Percentiles rank a stretch among this genome's conserved stretches.
Evolutionary conservation across 345 rosid species (phyloP).

Genomic region (Acer saccharum): DNA sequence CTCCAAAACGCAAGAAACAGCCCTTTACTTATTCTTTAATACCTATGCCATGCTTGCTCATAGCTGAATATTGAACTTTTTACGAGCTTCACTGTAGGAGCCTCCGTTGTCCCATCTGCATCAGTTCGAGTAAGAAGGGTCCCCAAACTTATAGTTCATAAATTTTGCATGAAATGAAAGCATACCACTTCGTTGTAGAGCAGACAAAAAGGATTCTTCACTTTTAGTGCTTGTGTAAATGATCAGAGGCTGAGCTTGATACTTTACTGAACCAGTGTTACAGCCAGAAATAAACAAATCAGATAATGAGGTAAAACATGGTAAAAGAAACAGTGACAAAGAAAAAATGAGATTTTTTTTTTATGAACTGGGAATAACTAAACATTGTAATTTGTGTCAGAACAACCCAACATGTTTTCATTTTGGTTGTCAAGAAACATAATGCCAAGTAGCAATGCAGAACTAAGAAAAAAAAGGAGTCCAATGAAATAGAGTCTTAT

Average conservation of each 20-base stretch:
- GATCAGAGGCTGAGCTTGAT: constrained; percentile 76
- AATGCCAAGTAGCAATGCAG: neutral
- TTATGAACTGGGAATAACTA: neutral
- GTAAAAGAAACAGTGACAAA: neutral
- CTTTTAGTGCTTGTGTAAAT: constrained; percentile 94
- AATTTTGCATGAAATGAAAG: constrained; percentile 19
- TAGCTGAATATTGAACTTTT: constrained; percentile 95
- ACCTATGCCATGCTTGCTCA: constrained; percentile 99
- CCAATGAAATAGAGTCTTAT: constrained; percentile 21
- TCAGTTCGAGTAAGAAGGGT: constrained; percentile 30
- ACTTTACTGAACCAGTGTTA: constrained; percentile 57
- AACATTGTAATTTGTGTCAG: neutral
- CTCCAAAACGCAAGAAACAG: constrained; percentile 4
- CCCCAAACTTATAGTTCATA: constrained; percentile 16
- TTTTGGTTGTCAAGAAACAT: neutral
- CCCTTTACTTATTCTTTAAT: constrained; percentile 18
- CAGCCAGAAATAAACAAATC: constrained; percentile 18
- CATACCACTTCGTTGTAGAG: constrained; percentile 80
- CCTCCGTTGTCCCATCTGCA: constrained; percentile 69
- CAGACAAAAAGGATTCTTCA: constrained; percentile 82
- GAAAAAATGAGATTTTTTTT: neutral
- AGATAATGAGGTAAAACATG: constrained; percentile 8
- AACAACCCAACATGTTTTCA: neutral
- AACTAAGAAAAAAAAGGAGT: neutral
- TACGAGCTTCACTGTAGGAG: constrained; percentile 67